Conservation (phyloP, 2,329 filamentous ascomycete species). For the Ophiostoma sp. region DNA sequence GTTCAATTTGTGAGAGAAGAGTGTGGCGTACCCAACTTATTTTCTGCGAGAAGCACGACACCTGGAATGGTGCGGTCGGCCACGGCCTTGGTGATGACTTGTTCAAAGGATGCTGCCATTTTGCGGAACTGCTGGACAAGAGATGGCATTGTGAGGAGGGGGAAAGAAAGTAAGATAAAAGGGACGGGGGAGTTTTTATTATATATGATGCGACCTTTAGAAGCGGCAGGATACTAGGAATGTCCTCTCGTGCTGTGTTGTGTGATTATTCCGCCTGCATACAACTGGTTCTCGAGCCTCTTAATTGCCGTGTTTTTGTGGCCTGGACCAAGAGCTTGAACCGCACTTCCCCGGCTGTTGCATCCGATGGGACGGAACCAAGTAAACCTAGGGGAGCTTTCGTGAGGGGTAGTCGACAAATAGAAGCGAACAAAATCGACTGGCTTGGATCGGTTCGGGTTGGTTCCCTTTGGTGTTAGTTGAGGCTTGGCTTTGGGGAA, state of each 20-base stretch:
- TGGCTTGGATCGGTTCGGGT: background rate
- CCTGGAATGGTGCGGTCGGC: conserved; percentile 28
- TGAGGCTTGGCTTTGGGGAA: background rate
- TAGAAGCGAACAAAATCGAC: background rate
- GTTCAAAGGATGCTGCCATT: conserved; percentile 27
- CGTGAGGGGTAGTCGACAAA: background rate
- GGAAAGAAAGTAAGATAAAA: background rate
- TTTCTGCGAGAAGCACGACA: conserved; percentile 31
- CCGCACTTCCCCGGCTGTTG: conserved; percentile 10
- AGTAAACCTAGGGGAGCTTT: background rate
- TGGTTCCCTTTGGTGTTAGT: background rate
- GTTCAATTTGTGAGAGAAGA: background rate
- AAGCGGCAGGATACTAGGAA: background rate
- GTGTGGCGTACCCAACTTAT: conserved; percentile 24
- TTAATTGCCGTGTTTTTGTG: background rate
- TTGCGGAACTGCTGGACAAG: background rate
- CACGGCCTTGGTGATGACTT: conserved; percentile 30
- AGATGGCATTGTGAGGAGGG: background rate
- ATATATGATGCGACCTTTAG: background rate
- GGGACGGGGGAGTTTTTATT: background rate
- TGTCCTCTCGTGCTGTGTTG: background rate
- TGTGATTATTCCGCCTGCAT: background rate
- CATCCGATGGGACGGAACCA: conserved; percentile 18
- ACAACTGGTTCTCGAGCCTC: background rate
- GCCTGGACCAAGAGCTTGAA: no score